Conservation (phyloP, 179 eudicot genomes). For the Drosera spatulata region DNA sequence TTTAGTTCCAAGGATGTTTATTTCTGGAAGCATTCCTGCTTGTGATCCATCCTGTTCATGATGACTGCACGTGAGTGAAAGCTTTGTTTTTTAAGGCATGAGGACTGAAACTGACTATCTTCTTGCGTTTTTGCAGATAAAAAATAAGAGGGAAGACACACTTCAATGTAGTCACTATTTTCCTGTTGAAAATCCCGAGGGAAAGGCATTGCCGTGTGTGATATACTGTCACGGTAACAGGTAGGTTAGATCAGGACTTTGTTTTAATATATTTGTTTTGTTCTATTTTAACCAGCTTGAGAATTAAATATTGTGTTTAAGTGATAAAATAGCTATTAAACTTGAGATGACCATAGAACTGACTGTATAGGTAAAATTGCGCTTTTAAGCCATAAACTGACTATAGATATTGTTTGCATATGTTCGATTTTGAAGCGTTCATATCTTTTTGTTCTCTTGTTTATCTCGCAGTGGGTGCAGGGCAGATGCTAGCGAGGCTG, state of each 20-base stretch:
- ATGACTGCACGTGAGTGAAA: background rate
- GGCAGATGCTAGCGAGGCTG: constrained; percentile 99
- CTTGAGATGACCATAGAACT: too few relatives aligned
- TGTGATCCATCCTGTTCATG: background rate
- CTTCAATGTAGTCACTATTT: constrained; percentile 87
- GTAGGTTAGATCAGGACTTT: constrained; percentile 24
- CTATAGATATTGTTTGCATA: too few relatives aligned
- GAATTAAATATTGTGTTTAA: too few relatives aligned
- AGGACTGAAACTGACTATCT: background rate
- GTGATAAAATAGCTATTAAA: too few relatives aligned
- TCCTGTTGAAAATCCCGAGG: constrained; percentile 65
- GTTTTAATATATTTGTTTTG: background rate
- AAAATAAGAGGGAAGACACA: constrained; percentile 66
- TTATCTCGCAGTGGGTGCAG: constrained; percentile 83
- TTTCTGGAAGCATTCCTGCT: background rate
- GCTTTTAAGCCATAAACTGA: too few relatives aligned
- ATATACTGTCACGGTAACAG: constrained; percentile 99
- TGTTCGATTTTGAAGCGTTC: too few relatives aligned
- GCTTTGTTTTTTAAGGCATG: background rate
- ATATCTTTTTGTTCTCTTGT: constrained; percentile 7
- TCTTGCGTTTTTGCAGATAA: constrained; percentile 34
- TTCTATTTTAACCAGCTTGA: too few relatives aligned
- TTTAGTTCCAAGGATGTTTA: too few relatives aligned
- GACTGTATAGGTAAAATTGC: too few relatives aligned
- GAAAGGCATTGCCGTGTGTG: constrained; percentile 78